Evolutionary conservation across 2,329 filamentous ascomycete species (phyloP).

Genomic region (Hypomyces rosellus): DNA sequence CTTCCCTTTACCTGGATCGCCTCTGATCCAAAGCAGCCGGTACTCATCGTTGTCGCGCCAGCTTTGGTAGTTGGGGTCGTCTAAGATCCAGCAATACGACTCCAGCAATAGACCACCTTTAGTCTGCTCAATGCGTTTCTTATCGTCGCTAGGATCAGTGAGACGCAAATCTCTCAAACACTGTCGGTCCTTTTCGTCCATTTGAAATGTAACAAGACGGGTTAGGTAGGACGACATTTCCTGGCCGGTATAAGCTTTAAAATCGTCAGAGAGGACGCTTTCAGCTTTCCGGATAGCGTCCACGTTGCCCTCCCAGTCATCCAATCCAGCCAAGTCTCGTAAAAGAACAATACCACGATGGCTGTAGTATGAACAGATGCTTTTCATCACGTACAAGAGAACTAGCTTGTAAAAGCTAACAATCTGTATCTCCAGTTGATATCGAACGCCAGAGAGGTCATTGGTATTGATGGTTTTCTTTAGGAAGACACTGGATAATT

Average conservation of each 20-base stretch:
- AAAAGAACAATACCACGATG: slow-evolving; percentile 22
- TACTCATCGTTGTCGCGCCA: slow-evolving; percentile 14
- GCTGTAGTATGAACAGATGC: slow-evolving; percentile 29
- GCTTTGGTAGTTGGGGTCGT: slow-evolving; percentile 20
- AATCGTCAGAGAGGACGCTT: slow-evolving; percentile 11
- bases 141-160: slow-evolving; percentile 29
- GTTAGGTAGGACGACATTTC: slow-evolving; percentile 8
- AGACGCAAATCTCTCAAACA: slow-evolving; percentile 18
- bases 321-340: slow-evolving; percentile 22
- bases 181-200: slow-evolving; percentile 13
- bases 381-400: slow-evolving; percentile 35
- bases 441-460: slow-evolving; percentile 10
- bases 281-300: slow-evolving; percentile 24
- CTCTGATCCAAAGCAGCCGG: slow-evolving; percentile 26
- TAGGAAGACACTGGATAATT: slow-evolving; percentile 24
- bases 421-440: slow-evolving; percentile 21
- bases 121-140: slow-evolving; percentile 26
- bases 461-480: slow-evolving; percentile 11
- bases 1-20: slow-evolving; percentile 33
- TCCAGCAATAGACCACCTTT: slow-evolving; percentile 29
- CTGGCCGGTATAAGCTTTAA: slow-evolving; percentile 10
- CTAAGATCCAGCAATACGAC: slow-evolving; percentile 31
- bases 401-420: slow-evolving; percentile 32
- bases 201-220: slow-evolving; percentile 2
- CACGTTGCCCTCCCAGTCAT: slow-evolving; percentile 29